A percentile compares a stretch with the other conserved stretches of the same genome.
Conservation (phyloP, 371 early-diverging fungal genomes). For the Rhizopus sp. region DNA sequence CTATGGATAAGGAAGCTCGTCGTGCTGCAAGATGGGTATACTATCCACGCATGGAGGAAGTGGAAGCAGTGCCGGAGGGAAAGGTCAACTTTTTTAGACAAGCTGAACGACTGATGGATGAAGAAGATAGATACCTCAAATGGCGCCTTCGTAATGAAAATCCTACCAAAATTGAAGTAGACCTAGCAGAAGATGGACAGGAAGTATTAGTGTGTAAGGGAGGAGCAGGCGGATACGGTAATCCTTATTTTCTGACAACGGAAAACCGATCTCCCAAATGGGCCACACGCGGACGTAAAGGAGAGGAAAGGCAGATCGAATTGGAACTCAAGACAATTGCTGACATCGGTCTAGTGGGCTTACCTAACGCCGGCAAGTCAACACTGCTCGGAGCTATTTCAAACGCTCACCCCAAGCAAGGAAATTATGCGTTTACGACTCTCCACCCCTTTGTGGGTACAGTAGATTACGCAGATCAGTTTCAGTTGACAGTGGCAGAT, state of each 20-base stretch:
- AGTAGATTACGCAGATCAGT: constrained; percentile 81
- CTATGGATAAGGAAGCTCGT: constrained; percentile 25
- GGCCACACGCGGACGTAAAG: constrained; percentile 85
- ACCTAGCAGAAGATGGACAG: constrained; percentile 40
- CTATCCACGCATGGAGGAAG: constrained; percentile 53
- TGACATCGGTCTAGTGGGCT: constrained; percentile 92
- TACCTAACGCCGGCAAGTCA: constrained; percentile 97
- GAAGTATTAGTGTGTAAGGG: constrained; percentile 64
- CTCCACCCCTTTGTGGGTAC: constrained; percentile 96
- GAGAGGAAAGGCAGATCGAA: constrained; percentile 70
- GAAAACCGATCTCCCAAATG: constrained; percentile 82
- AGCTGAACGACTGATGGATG: constrained; percentile 58
- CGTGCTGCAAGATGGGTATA: constrained; percentile 62
- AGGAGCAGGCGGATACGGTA: constrained; percentile 82
- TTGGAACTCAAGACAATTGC: constrained; percentile 96
- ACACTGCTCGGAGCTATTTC: constrained; percentile 93
- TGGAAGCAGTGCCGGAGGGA: constrained; percentile 20
- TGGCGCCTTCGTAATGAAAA: constrained; percentile 38
- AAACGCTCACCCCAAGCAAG: constrained; percentile 93
- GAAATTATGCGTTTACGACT: constrained; percentile 96
- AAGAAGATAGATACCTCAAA: constrained; percentile 53
- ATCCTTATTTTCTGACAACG: constrained; percentile 79
- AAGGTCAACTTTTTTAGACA: constrained; percentile 59
- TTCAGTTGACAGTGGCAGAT: constrained; percentile 90
- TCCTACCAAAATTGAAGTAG: constrained; percentile 30